Base-by-base conservation (phyloP, 148 eudicot genomes). In the Camellia lanceoleosa region DNA sequence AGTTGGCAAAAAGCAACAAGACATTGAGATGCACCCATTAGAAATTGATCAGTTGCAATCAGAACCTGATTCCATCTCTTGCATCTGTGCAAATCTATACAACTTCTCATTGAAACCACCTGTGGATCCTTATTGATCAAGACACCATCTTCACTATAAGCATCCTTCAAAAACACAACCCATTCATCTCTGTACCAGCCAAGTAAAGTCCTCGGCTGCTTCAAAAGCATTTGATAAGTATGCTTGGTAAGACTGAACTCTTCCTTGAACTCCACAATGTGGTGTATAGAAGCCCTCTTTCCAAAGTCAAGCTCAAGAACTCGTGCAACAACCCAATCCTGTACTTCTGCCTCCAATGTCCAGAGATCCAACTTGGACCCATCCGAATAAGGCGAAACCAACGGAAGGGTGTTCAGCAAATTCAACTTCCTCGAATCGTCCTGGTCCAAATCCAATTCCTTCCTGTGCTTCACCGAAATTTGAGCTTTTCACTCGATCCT, bases 171-270 rank as follows among this genome's bases (percentile, higher is more conserved):
- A 71, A 96, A 94, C 71, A 94, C 95, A 83, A 71, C 89, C 99
- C 99, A 79, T 96, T 96, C 99, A 96, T 94, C 88, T 96, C 97
- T 0, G 99, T 94, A 30, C 99, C 99, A 69, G 94, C 99, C 90
- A 96, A 79, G 68, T 96, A 96, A 96, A 1, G 95, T 85, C 80
- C 88, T 79, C 10, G 89, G 92, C 85, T 96, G 99, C 91, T 92
- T 96, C 80, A 79, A 75, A 80, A 96, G 93, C 98, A 96, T 96
- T 82, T 90, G 91, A 78, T 92, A 94, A 73, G 97, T 93, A 85
- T 90, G 97, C 80, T 91, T 96, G 16, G 99, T 96, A 66, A 96
- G 98, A 83, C 98, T 86, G 82, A 96, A 92, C 90, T 96, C 99
- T 62, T 96, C 99, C 87, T 96, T 96, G 68, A 96, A 96, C 93